phyloP scores from a whole-genome alignment of 2,329 filamentous ascomycete genomes.

The Trichoderma simmonsii region DNA sequence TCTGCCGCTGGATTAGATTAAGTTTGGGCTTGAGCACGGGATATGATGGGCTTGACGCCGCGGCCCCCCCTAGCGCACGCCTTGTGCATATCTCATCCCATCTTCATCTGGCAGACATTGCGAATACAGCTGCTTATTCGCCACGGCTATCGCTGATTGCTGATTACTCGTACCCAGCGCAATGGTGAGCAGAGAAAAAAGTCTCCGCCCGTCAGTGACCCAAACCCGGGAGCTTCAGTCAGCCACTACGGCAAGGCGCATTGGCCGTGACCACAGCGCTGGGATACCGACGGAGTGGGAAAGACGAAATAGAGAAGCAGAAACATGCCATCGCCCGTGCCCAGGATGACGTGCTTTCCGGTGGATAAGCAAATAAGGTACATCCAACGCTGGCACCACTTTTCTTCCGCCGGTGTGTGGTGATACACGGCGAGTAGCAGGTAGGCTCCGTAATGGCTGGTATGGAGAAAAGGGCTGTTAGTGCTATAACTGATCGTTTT shows the following conservation, averaged over 20 bases:
- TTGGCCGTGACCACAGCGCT: slow-evolving; percentile 11
- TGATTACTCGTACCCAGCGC: not conserved
- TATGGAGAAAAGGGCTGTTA: not conserved
- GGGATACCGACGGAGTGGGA: slow-evolving; percentile 2
- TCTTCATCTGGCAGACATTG: not conserved
- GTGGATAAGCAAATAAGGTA: not conserved
- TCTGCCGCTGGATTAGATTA: not conserved
- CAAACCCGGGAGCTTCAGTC: not conserved
- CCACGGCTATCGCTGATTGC: not conserved
- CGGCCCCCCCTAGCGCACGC: not conserved
- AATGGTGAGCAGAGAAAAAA: not conserved
- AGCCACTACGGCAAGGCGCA: slow-evolving; percentile 6
- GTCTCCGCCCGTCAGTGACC: not conserved
- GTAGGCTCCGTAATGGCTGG: not conserved
- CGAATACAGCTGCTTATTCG: not conserved
- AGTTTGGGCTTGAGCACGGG: not conserved
- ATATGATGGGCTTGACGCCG: not conserved
- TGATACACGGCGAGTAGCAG: not conserved
- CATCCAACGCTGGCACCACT: not conserved
- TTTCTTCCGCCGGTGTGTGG: not conserved
- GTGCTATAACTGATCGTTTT: not conserved
- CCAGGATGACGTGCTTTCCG: slow-evolving; percentile 2
- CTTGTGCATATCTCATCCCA: not conserved
- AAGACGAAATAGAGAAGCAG: not conserved
- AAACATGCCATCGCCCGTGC: slow-evolving; percentile 5